These are phyloP conservation scores for Lipomyces kockii DNA, from an alignment of 805 yeast genomes.

Conservation along the genomic window DNA sequence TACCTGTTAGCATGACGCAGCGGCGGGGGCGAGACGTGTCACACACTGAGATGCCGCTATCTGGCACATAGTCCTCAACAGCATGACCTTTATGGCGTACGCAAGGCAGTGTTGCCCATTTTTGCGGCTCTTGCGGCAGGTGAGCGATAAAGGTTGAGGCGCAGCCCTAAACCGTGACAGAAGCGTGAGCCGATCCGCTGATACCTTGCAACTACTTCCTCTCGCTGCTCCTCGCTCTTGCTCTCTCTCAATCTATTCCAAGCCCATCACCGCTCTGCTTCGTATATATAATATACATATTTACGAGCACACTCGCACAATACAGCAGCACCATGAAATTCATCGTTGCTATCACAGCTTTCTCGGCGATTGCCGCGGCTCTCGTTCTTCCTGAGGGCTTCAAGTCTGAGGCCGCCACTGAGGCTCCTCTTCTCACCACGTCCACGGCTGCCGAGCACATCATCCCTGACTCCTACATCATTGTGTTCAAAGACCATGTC, in stretches of 20 bases:
- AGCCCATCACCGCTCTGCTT: neutral
- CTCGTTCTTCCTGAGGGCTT: slow-evolving; percentile 31
- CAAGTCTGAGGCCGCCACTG: slow-evolving; percentile 17
- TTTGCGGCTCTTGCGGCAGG: neutral
- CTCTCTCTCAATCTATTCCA: neutral
- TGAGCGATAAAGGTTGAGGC: neutral
- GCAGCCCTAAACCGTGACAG: slow-evolving; percentile 1
- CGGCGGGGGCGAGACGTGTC: neutral
- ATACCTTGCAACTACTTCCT: slow-evolving; percentile 6
- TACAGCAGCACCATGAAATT: slow-evolving; percentile 29
- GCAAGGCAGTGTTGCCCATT: neutral
- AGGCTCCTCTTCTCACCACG: slow-evolving; percentile 54
- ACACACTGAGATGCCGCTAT: neutral
- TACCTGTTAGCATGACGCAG: neutral
- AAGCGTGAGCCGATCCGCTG: slow-evolving; percentile 4
- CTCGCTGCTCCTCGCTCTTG: neutral
- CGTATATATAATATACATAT: neutral
- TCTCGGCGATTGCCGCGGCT: slow-evolving; percentile 35
- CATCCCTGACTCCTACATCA: slow-evolving; percentile 73
- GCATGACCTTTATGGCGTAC: neutral
- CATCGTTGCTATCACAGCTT: slow-evolving; percentile 24
- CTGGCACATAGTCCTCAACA: neutral
- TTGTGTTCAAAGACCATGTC: slow-evolving; percentile 76
- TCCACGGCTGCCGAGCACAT: slow-evolving; percentile 46
- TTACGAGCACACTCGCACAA: neutral